Evolutionary conservation across 2,329 filamentous ascomycete species (phyloP).

Genomic region (Cryphonectria naterciae): DNA sequence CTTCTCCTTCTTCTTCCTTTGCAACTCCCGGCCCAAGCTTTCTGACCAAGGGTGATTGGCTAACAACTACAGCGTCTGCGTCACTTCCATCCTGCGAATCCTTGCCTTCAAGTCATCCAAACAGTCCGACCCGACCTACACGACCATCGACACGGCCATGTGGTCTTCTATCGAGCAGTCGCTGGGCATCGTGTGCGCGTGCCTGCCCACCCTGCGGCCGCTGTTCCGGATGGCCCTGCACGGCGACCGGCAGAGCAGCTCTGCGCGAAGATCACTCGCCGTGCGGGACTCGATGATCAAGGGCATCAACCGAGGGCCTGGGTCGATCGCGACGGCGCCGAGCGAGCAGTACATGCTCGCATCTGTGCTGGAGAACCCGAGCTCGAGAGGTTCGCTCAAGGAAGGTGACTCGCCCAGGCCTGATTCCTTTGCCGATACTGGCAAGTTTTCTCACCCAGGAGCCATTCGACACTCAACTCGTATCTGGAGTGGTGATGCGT

Average conservation of each 20-base stretch:
- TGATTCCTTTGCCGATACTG: background rate
- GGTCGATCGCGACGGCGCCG: background rate
- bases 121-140: slow-evolving; percentile 16
- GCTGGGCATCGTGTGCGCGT: slow-evolving; percentile 17
- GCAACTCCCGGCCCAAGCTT: background rate
- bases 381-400: background rate
- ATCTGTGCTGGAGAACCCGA: slow-evolving; percentile 3
- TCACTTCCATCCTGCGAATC: slow-evolving; percentile 12
- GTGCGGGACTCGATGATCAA: background rate
- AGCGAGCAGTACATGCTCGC: slow-evolving; percentile 11
- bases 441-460: background rate
- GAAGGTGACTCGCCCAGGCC: background rate
- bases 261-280: background rate
- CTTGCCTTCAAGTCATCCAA: slow-evolving; percentile 3
- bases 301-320: background rate
- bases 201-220: slow-evolving; percentile 17
- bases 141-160: slow-evolving; percentile 15
- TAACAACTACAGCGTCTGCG: slow-evolving; percentile 2
- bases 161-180: slow-evolving; percentile 19
- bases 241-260: slow-evolving; percentile 1
- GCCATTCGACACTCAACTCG: background rate
- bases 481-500: background rate
- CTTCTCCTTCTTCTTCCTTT: background rate
- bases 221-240: slow-evolving; percentile 2
- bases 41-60: background rate